Base-by-base conservation (phyloP, 2,329 filamentous ascomycete genomes). In the Diaporthe vexans region DNA sequence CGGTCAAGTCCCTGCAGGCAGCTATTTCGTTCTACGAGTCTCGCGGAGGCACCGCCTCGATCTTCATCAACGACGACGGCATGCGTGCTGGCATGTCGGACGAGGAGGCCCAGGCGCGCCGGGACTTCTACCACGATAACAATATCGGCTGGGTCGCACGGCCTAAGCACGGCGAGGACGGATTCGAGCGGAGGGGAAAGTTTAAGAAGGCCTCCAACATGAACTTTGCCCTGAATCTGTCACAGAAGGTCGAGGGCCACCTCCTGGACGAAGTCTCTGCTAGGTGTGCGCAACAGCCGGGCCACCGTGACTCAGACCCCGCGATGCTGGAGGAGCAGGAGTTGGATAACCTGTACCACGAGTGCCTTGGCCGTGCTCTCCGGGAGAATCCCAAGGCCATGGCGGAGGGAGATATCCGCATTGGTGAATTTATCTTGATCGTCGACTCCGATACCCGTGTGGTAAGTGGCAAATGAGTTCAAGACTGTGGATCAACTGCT, bases 131-230 rank as follows among this genome's bases (percentile, higher is more conserved):
- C 77, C 80, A 83, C n/a, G 85, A 86, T 71, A 84, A 88, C 77
- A 84, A 83, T 73, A 87, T 88, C 73, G 86, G 86, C 51, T 87
- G 86, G 83, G 85, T 86, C 26, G 83, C 86, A 1, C 83, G 88
- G n/a, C 85, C 86, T 8, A 82, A 81, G 67, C 84, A 88, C 74
- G 85, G 85, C 71, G 83, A 85, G 33, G 81, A 85, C 56, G 85
- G 83, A 24, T 91, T 89, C 78, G 75, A 88, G 24, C 85, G 90
- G 52, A 85, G 85, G 52, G 91, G 91, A 72, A 93, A 93, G 80
- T 93, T 93, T 85, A 93, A 93, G 84, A 93, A 93, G 82, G 91
- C 91, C 1, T 93, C 91, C 37, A 94, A 94, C 84, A 94, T 94
- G 92, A 94, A 94, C 81, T 94, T 91, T 79, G 91, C 88, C 4